Evolutionary conservation across 148 eudicot genomes (phyloP).

Genomic region (Suaeda aralocaspica): DNA sequence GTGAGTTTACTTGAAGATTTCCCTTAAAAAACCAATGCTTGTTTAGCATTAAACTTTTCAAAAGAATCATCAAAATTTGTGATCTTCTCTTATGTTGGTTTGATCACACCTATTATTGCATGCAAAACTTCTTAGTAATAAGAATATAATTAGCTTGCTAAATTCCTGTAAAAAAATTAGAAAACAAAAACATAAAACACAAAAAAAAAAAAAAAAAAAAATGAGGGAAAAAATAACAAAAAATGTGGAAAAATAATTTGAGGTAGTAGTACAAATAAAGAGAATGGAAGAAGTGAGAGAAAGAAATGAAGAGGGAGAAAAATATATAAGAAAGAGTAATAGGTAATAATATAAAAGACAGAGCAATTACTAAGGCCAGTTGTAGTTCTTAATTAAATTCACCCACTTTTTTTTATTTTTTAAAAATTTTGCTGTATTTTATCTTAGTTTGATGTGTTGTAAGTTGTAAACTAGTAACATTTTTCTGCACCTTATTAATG

Average conservation of each 20-base stretch:
- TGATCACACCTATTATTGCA: background rate
- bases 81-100: background rate
- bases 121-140: no score
- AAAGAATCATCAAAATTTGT: background rate
- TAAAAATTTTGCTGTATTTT: no score
- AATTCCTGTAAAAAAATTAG: background rate
- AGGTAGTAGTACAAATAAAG: background rate
- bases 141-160: no score
- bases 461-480: constrained; percentile 26
- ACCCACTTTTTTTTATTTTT: constrained; percentile 30
- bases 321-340: constrained; percentile 1
- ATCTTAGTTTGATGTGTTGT: no score
- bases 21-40: no score
- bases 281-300: background rate
- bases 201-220: background rate
- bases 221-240: background rate
- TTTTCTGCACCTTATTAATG: constrained; percentile 21
- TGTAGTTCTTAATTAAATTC: constrained; percentile 39
- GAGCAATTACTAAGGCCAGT: constrained; percentile 65
- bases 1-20: no score
- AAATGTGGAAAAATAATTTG: constrained; percentile 6
- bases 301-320: background rate
- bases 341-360: constrained; percentile 17
- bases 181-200: background rate
- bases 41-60: no score